phyloP scores from a whole-genome alignment of 2,329 filamentous ascomycete species.

The Pseudogymnoascus pannorum region DNA sequence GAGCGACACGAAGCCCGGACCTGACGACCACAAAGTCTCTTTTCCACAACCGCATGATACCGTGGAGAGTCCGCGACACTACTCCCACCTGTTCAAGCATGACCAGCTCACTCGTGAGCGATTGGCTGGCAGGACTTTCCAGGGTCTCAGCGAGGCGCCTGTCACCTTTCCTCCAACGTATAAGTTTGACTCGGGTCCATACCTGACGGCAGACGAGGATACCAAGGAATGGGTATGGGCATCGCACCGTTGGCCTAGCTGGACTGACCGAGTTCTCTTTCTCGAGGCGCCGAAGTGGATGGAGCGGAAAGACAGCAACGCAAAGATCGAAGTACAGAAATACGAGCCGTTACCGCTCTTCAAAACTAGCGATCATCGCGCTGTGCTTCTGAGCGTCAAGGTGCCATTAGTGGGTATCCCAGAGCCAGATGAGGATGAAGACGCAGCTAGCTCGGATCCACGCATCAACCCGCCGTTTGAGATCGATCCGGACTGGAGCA shows the following conservation, averaged over 20 bases:
- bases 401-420: constrained; percentile 49
- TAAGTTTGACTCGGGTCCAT: constrained; percentile 60
- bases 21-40: constrained; percentile 41
- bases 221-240: constrained; percentile 64
- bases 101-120: constrained; percentile 78
- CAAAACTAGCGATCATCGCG: constrained; percentile 78
- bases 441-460: constrained; percentile 28
- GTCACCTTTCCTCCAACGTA: constrained; percentile 87
- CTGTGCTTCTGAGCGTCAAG: constrained; percentile 65
- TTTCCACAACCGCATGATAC: constrained; percentile 55
- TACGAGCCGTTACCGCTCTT: constrained; percentile 75
- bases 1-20: constrained; percentile 54
- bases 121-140: constrained; percentile 60
- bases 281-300: constrained; percentile 53
- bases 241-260: constrained; percentile 76
- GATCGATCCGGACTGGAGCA: constrained; percentile 50
- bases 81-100: constrained; percentile 55
- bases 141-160: constrained; percentile 67
- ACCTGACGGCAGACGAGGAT: constrained; percentile 32
- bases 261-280: constrained; percentile 88
- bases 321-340: constrained; percentile 46
- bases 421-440: constrained; percentile 28
- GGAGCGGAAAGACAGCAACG: constrained; percentile 27
- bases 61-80: constrained; percentile 51
- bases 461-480: constrained; percentile 46